phyloP scores from a whole-genome alignment of 805 yeast species.

The Pichia deserticola region DNA sequence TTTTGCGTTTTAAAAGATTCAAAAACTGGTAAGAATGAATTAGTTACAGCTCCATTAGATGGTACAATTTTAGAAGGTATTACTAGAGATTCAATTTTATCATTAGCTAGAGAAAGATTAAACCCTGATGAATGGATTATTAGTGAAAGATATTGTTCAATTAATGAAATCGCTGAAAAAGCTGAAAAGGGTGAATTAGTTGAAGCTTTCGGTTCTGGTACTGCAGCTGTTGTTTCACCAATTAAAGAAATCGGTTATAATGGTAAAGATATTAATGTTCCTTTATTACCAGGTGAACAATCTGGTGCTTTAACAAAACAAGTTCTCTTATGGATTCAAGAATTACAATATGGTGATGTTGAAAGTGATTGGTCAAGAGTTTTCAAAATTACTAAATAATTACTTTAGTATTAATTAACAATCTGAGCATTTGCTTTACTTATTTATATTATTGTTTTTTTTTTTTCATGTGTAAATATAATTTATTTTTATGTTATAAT shows the following conservation, averaged over 20 bases:
- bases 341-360: slow-evolving; percentile 82
- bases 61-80: slow-evolving; percentile 97
- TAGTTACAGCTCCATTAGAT: slow-evolving; percentile 93
- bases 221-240: slow-evolving; percentile 96
- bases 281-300: slow-evolving; percentile 73
- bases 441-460: too few species aligned
- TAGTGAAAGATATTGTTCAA: slow-evolving; percentile 76
- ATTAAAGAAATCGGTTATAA: slow-evolving; percentile 80
- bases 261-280: slow-evolving; percentile 67
- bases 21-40: slow-evolving; percentile 77
- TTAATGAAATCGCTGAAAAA: slow-evolving; percentile 70
- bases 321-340: slow-evolving; percentile 79
- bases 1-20: slow-evolving; percentile 77
- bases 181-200: slow-evolving; percentile 76
- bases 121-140: slow-evolving; percentile 73
- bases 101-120: slow-evolving; percentile 69
- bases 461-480: too few species aligned
- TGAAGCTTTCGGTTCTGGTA: slow-evolving; percentile 96
- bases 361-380: slow-evolving; percentile 52
- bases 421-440: too few species aligned
- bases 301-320: slow-evolving; percentile 70
- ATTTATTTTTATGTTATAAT: too few species aligned
- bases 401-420: slow-evolving; percentile 6
- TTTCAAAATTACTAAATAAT: slow-evolving; percentile 16
- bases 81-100: slow-evolving; percentile 82